phyloP scores from a whole-genome alignment of 2,329 filamentous ascomycete species.

The Pestalotiopsis sp. region DNA sequence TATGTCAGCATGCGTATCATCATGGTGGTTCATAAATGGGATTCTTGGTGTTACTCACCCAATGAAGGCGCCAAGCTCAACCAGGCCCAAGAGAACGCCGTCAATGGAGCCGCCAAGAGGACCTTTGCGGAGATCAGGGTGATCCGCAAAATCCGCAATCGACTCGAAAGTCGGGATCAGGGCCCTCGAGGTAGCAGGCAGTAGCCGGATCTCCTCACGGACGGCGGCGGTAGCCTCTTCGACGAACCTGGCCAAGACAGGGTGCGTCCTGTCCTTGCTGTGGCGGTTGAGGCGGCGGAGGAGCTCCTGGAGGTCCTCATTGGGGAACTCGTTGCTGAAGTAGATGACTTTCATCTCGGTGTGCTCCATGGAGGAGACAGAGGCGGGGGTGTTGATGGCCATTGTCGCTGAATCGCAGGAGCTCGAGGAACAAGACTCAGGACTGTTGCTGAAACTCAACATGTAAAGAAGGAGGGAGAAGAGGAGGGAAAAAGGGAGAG shows the following conservation, averaged over 20 bases:
- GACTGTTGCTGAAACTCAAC: background rate
- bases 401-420: background rate
- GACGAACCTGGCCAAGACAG: conserved; percentile 39
- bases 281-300: conserved; percentile 17
- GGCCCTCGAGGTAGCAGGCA: conserved; percentile 27
- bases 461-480: background rate
- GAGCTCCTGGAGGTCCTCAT: conserved; percentile 36
- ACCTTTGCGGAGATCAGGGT: conserved; percentile 37
- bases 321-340: conserved; percentile 49
- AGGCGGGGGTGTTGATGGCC: background rate
- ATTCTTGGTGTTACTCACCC: conserved; percentile 36
- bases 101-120: conserved; percentile 44
- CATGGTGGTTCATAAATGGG: background rate
- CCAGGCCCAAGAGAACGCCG: conserved; percentile 38
- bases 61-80: conserved; percentile 43
- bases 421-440: background rate
- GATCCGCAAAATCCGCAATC: conserved; percentile 33
- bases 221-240: conserved; percentile 38
- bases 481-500: background rate
- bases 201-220: conserved; percentile 35
- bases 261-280: conserved; percentile 38
- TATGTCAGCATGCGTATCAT: conserved; percentile 19
- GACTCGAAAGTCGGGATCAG: conserved; percentile 38
- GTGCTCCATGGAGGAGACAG: background rate
- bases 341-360: conserved; percentile 36